Base-by-base conservation (phyloP, 2,329 filamentous ascomycete species). In the Biscogniauxia marginata region DNA sequence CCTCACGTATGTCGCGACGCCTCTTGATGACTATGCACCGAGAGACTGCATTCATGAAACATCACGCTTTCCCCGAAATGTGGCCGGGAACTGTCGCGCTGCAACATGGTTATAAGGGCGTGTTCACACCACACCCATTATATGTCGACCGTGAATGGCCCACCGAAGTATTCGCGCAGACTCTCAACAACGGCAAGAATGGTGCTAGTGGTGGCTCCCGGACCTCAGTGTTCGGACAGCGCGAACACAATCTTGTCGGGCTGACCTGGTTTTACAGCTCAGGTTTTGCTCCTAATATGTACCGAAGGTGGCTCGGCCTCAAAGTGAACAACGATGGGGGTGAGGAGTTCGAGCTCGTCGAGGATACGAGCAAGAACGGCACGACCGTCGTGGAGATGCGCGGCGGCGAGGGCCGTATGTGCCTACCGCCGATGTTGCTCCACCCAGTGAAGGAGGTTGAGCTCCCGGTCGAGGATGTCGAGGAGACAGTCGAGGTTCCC, bases 41-140 rank as follows among this genome's bases (percentile, higher is more conserved):
- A 54, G 92, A 96, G 77, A 96, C 93, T 3, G 85, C 87, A 24
- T 83, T 90, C 66, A 87, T 88, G 69, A 93, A 92, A 65, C 90
- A 96, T 73, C 90, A 90, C 62, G 96, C 95, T 77, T 96, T 96
- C 71, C 90, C 92, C 0, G 93, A 98, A 74, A 97, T 97, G 93
- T 97, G 91, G 91, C 91, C 93, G 0, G 88, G 88, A 1, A 95
- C 90, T 0, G 86, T 90, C 1, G 90, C 93, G 1, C 81, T 98
- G 8, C 93, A 97, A 58, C 93, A 97, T 71, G 63, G 63, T 24
- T 56, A 55, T 45, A 65, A 65, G 54, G 63, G 57, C 30, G 63
- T 65, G 8, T 65, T 56, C 34, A 56, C 55, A 16, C 93, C 93
- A 1, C 93, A 98, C 67, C 91, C 93, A 1, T 82, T 96, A 54